Evolutionary conservation across 306 rosid genomes (phyloP), one percentile per base, ranked within the genome.

Genomic region (Lotus japonicus): DNA sequence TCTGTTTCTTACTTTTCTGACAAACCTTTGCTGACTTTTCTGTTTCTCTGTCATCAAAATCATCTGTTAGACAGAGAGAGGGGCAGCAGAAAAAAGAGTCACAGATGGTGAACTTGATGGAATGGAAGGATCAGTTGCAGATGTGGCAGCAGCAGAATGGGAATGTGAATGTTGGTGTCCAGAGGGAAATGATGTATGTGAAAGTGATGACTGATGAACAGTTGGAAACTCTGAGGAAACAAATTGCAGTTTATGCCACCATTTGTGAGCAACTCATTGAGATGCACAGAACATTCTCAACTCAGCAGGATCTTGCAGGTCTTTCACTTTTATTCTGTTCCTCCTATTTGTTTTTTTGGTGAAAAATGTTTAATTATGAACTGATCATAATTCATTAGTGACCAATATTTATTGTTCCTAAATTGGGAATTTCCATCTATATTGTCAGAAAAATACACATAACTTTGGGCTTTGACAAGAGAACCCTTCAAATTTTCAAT

Each of bases 201-300:
- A 88, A 90, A 53, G 99, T 94, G 9, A 94, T 94, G 99, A 94
- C 99, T 2, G 99, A 94, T 72, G 97, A 87, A 11, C 99, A 94
- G 56, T 74, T 94, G 75, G 97, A 94, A 59, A 90, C 97, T 68
- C 89, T 94, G 3, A 76, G 99, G 52, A 81, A 94, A 68, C 97
- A 94, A 56, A 94, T 94, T 52, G 88, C 97, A 0, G 86, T 82
- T 58, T 94, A 94, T 78, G 88, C 84, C 48, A 58, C 89, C 65
- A 90, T 94, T 16, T 94, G 92, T 17, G 96, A 94, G 13, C 92
- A 86, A 57, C 96, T 94, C 1, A 85, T 94, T 60, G 84, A 90
- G 81, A 84, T 90, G 95, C 99, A 94, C 66, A 84, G 77, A 63
- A 83, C 84, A 15, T 84, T 90, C 51, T 84, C 96, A 11, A 51